Conservation (phyloP, 140 eudicot species). For the Stevia rebaudiana region DNA sequence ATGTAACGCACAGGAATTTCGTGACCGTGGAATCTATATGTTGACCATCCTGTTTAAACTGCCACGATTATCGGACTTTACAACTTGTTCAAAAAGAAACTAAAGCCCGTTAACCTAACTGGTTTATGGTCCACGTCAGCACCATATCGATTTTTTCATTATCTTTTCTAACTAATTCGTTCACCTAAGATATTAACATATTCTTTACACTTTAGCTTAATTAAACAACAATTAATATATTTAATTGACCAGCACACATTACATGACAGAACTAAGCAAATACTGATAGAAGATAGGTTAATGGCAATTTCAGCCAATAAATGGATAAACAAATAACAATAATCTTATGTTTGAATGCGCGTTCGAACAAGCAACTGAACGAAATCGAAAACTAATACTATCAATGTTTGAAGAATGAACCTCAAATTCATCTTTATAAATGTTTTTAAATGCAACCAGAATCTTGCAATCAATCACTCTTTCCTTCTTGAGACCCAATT, state of each 20-base stretch:
- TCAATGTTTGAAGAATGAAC: not conserved
- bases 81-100: too few species aligned
- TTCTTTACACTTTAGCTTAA: too few species aligned
- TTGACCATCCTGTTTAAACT: too few species aligned
- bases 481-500: slow-evolving; percentile 82
- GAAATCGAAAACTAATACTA: slow-evolving; percentile 5
- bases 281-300: not conserved
- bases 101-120: too few species aligned
- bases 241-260: not conserved
- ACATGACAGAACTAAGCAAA: not conserved
- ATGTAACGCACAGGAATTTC: too few species aligned
- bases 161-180: too few species aligned
- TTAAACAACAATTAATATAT: too few species aligned
- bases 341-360: not conserved
- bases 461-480: slow-evolving; percentile 57
- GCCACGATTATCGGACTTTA: too few species aligned
- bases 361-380: slow-evolving; percentile 4
- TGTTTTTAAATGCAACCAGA: not conserved
- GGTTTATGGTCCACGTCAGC: too few species aligned
- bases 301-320: not conserved
- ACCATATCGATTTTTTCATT: too few species aligned
- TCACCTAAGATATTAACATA: too few species aligned
- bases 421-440: slow-evolving; percentile 9
- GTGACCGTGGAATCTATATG: too few species aligned
- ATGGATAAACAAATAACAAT: slow-evolving; percentile 1